Evolutionary conservation across 768 basidiomycete genomes (phyloP), one percentile per base, ranked within the genome.

Genomic region (Hygrophorus russula): DNA sequence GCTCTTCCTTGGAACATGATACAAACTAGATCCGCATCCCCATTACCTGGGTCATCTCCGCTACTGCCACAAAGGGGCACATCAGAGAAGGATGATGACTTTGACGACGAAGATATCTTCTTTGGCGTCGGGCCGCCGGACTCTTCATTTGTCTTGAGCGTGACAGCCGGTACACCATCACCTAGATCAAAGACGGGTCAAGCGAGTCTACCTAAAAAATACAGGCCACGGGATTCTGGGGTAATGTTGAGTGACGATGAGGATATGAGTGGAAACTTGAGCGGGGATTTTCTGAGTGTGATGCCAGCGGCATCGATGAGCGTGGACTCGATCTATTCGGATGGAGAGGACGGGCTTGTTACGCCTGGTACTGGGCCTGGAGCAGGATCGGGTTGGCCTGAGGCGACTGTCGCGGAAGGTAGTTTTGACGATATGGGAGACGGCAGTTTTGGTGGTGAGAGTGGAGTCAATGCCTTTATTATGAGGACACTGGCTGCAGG

Each of bases 171-270:
- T 33, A 79, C 80, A 0, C 80, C 82, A 10, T 77, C 71, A 27
- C 82, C 72, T 2, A 57, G 67, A 39, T 54, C 67, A 46, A 63
- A 67, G 60, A 60, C 60, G 51, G 36, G 54, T 42, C 53, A 46
- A 40, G 53, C 53, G 47, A 43, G 55, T 2, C 56, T 85, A 35
- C 74, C 74, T 20, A 76, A 72, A 53, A 89, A 88, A 59, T 86
- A 74, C 61, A 74, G 74, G 42, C 72, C 75, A n/a, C 68, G 76
- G 10, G 82, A 86, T 56, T 83, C 82, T 1, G 76, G 80, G 10
- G 61, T 81, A 32, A 71, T 66, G 5, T 56, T 81, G 4, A 76
- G 71, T 50, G 80, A 84, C 36, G 82, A 83, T 36, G 61, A 67
- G 20, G 57, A 46, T n/a, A 53, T 51, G 52, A 43, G 43, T 33